Percentiles rank a stretch among this genome's conserved stretches.
Conservation (phyloP, 2,329 filamentous ascomycete species). For the Amesomyces nigricolor region DNA sequence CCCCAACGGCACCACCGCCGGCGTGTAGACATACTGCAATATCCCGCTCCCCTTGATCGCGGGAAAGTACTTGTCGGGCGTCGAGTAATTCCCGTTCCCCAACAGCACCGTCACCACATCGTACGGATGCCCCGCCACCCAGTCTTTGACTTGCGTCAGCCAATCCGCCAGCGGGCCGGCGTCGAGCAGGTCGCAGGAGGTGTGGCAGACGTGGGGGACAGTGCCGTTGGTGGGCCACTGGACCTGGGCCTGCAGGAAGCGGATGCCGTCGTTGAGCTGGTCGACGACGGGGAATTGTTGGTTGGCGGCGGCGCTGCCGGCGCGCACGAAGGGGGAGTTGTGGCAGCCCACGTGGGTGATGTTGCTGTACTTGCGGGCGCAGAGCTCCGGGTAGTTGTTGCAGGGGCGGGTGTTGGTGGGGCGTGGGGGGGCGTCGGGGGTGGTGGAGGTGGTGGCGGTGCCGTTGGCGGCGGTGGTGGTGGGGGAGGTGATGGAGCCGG, state of each 20-base stretch:
- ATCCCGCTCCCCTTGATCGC: slow-evolving; percentile 69
- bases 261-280: slow-evolving; percentile 73
- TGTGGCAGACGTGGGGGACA: slow-evolving; percentile 73
- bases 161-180: slow-evolving; percentile 72
- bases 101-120: slow-evolving; percentile 85
- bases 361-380: slow-evolving; percentile 70
- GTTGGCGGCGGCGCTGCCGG: slow-evolving; percentile 69
- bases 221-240: slow-evolving; percentile 49
- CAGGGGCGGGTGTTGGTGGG: slow-evolving; percentile 71
- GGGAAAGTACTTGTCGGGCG: slow-evolving; percentile 55
- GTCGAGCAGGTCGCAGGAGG: slow-evolving; percentile 74
- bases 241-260: slow-evolving; percentile 59
- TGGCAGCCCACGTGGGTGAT: slow-evolving; percentile 73
- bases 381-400: slow-evolving; percentile 75
- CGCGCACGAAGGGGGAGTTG: slow-evolving; percentile 71
- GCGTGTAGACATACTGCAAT: slow-evolving; percentile 65
- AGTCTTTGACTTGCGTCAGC: slow-evolving; percentile 61
- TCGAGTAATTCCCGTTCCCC: slow-evolving; percentile 74
- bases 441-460: slow-evolving; percentile 41
- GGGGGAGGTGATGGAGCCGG: slow-evolving; percentile 31
- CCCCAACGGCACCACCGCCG: slow-evolving; percentile 64
- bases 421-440: slow-evolving; percentile 37
- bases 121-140: slow-evolving; percentile 73
- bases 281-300: slow-evolving; percentile 61
- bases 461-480: slow-evolving; percentile 39